A percentile compares a stretch with the other conserved stretches of the same genome.
These are phyloP conservation scores for Leucosporidium creatinivorum DNA, from an alignment of 768 basidiomycete genomes.

Conservation along the genomic window DNA sequence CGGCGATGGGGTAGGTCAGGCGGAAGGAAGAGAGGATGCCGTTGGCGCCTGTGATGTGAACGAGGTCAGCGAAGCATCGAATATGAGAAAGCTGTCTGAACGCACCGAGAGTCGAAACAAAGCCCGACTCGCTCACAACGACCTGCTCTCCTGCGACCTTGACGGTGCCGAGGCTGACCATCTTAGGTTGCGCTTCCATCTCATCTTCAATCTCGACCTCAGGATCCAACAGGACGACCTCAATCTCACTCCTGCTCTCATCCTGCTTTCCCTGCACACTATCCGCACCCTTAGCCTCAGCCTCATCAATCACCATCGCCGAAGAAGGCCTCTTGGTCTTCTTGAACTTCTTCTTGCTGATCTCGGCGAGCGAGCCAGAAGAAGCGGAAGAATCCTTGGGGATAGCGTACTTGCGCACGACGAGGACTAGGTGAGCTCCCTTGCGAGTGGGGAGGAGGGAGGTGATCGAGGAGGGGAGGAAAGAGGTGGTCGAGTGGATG, in stretches of 20 bases:
- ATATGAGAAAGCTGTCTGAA: not conserved
- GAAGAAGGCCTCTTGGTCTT: slow-evolving; percentile 23
- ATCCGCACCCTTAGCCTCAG: not conserved
- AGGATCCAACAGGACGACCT: slow-evolving; percentile 23
- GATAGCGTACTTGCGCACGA: slow-evolving; percentile 13
- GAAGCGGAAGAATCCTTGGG: not conserved
- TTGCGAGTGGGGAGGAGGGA: slow-evolving; percentile 4
- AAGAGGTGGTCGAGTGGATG: slow-evolving; percentile 6
- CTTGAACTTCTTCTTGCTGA: slow-evolving; percentile 32
- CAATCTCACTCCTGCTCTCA: slow-evolving; percentile 11
- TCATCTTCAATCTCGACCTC: not conserved
- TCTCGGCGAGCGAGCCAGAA: slow-evolving; percentile 12
- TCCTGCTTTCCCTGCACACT: not conserved
- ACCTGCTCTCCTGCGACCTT: slow-evolving; percentile 20
- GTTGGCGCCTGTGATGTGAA: slow-evolving; percentile 2
- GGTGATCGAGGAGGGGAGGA: slow-evolving; percentile 14
- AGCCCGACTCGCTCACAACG: slow-evolving; percentile 29
- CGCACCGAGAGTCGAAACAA: slow-evolving; percentile 21
- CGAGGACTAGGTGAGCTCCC: slow-evolving; percentile 14
- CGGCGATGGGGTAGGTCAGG: slow-evolving; percentile 3
- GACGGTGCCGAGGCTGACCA: slow-evolving; percentile 20
- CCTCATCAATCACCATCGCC: slow-evolving; percentile 23
- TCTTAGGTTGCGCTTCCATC: slow-evolving; percentile 5
- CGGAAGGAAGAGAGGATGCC: slow-evolving; percentile 22
- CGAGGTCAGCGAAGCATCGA: not conserved